These are phyloP conservation scores for Cicer pinnatifidum DNA, from an alignment of 306 rosid genomes.

Conservation along the genomic window DNA sequence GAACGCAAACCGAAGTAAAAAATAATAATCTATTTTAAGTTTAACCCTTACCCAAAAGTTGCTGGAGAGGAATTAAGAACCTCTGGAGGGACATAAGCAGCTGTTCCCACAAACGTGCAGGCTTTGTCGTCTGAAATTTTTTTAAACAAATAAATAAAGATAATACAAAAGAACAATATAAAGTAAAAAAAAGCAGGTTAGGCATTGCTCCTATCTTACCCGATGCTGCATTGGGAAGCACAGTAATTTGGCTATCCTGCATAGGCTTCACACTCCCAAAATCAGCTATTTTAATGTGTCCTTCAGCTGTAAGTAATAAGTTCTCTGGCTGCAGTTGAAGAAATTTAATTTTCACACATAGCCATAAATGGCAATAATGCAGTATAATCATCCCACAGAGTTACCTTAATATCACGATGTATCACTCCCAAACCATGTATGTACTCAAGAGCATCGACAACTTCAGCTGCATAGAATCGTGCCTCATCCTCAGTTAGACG, in stretches of 20 bases:
- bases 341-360: constrained; percentile 41
- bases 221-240: constrained; percentile 99
- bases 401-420: constrained; percentile 98
- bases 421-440: constrained; percentile 93
- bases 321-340: constrained; percentile 90
- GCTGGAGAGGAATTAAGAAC: constrained; percentile 99
- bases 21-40: not conserved
- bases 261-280: constrained; percentile 99
- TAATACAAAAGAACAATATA: constrained; percentile 20
- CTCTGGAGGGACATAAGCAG: constrained; percentile 99
- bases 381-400: constrained; percentile 42
- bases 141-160: constrained; percentile 35
- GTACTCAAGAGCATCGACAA: constrained; percentile 95
- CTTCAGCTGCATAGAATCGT: constrained; percentile 94
- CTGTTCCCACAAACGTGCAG: constrained; percentile 99
- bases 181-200: constrained; percentile 33
- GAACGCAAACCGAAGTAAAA: not conserved
- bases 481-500: constrained; percentile 88
- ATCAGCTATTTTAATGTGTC: constrained; percentile 96
- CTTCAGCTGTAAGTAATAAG: constrained; percentile 83
- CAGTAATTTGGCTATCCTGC: constrained; percentile 91
- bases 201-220: constrained; percentile 54
- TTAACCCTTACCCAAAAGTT: constrained; percentile 80
- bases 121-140: constrained; percentile 81
- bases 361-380: constrained; percentile 43